Percentiles rank a stretch among this genome's conserved stretches.
Evolutionary conservation across 345 rosid genomes (phyloP).

Genomic region (Melastoma malabathricum): DNA sequence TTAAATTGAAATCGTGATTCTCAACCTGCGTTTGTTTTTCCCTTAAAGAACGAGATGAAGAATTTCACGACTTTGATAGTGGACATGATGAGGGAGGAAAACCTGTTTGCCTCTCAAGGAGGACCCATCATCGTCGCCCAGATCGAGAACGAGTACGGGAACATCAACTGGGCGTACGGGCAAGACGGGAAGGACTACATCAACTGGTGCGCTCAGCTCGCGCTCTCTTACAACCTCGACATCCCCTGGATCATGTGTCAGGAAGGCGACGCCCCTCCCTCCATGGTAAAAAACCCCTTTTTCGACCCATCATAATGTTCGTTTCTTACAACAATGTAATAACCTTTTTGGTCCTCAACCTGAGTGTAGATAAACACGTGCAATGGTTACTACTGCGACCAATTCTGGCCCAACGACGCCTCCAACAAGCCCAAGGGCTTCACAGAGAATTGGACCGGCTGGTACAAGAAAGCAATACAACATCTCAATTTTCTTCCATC

Average conservation of each 20-base stretch:
- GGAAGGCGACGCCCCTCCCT: slow-evolving; percentile 63
- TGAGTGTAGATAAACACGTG: slow-evolving; percentile 22
- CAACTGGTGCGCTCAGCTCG: slow-evolving; percentile 60
- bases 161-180: slow-evolving; percentile 28
- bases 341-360: no score
- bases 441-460: slow-evolving; percentile 41
- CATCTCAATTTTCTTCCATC: no score
- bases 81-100: slow-evolving; percentile 25
- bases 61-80: slow-evolving; percentile 29
- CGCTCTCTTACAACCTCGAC: slow-evolving; percentile 39
- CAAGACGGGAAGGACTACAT: slow-evolving; percentile 42
- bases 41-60: slow-evolving; percentile 22
- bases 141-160: slow-evolving; percentile 63
- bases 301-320: no score
- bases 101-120: slow-evolving; percentile 27
- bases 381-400: slow-evolving; percentile 31
- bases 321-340: no score
- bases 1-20: no score
- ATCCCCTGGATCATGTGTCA: slow-evolving; percentile 83
- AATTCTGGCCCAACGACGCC: slow-evolving; percentile 12
- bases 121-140: slow-evolving; percentile 40
- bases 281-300: slow-evolving; percentile 24
- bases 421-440: slow-evolving; percentile 24
- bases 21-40: background rate
- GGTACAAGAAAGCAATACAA: slow-evolving; percentile 13